A percentile compares a stretch with the other conserved stretches of the same genome.
Conservation (phyloP, 2,329 filamentous ascomycete species). For the Aspergillus latus region DNA sequence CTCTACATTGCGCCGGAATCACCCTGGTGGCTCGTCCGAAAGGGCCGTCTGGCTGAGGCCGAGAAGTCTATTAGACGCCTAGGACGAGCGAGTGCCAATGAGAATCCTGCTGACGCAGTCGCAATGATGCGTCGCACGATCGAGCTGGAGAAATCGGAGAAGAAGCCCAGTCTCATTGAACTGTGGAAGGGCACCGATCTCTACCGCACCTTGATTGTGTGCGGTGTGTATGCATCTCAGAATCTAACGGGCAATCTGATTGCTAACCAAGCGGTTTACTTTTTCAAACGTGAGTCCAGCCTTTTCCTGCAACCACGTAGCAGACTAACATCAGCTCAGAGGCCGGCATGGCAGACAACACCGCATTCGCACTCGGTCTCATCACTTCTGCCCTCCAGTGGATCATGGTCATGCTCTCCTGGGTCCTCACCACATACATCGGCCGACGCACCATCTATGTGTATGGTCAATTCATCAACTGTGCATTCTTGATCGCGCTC, state of each 20-base stretch:
- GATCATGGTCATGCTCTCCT: constrained; percentile 65
- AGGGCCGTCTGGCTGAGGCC: constrained; percentile 48
- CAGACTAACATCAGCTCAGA: constrained; percentile 47
- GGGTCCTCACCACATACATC: constrained; percentile 64
- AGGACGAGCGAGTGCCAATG: constrained; percentile 40
- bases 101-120: constrained; percentile 48
- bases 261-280: constrained; percentile 62
- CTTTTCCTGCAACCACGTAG: constrained; percentile 18
- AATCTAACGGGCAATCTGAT: constrained; percentile 63
- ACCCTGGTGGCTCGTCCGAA: constrained; percentile 57
- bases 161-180: constrained; percentile 52
- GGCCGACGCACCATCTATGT: constrained; percentile 66
- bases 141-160: constrained; percentile 28
- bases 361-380: constrained; percentile 61
- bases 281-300: constrained; percentile 49
- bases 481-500: constrained; percentile 55
- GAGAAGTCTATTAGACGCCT: constrained; percentile 51
- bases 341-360: constrained; percentile 57
- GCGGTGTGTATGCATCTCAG: constrained; percentile 59
- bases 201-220: constrained; percentile 57
- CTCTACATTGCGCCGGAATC: constrained; percentile 52
- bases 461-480: constrained; percentile 58
- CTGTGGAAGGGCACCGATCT: constrained; percentile 57
- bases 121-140: constrained; percentile 60
- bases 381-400: constrained; percentile 64